Evolutionary conservation across 306 rosid species (phyloP), one percentile per base, ranked within the genome.

Genomic region (Citrullus mucosospermus): DNA sequence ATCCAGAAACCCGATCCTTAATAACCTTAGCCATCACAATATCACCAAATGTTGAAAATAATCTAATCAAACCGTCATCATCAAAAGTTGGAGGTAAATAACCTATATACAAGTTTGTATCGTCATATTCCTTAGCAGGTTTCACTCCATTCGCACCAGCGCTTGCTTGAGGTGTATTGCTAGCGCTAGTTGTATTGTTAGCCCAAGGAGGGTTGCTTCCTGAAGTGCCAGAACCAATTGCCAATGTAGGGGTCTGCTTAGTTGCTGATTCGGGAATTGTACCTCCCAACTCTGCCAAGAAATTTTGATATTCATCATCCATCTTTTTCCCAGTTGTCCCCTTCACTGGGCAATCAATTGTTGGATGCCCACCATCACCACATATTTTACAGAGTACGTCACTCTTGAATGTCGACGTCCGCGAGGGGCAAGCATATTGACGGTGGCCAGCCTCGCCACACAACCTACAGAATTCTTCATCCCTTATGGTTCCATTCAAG

Each of bases 381-480:
- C 97, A 95, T 72, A 89, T 90, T 85, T 95, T 95, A 82, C 99
- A 95, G 9, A 92, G 92, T 57, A 95, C 99, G 25, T 87, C 90
- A 39, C 90, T 95, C 91, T 95, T 95, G 78, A 95, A 95, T 1
- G 99, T 95, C 0, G 99, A 90, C 20, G 96, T 87, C 9, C 97
- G 88, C 0, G 99, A 89, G 6, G 99, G 99, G 80, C 97, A 95
- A 0, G 99, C 99, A 80, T 92, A 95, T 77, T 95, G 99, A 0
- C 97, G 86, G 81, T 95, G 99, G 14, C 99, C 99, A 2, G 99
- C 97, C 81, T 95, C 99, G 8, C 99, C 99, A 81, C 99, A 95
- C 86, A 92, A 73, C 81, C 99, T 80, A 78, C 99, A 95, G 76
- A 78, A 95, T 87, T 95, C 99, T 76, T 95, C 99, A 58, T 95